Base-by-base conservation (phyloP, 352 stramenopile genomes). In the Globisporangium viniferum region DNA sequence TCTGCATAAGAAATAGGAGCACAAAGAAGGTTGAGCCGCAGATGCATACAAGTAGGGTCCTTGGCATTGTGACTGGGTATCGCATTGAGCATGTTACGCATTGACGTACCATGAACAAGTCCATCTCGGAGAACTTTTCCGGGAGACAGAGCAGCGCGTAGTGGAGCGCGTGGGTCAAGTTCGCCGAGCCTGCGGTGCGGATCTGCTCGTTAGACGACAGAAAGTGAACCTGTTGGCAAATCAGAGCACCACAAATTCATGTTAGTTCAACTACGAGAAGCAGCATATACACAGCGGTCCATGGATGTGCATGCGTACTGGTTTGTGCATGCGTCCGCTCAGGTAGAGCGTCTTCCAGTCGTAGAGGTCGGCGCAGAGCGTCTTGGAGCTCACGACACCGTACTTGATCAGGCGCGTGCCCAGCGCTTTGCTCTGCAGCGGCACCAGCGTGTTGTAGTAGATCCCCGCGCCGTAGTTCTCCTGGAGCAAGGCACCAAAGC, bases 361-460 rank as follows among this genome's bases (percentile, higher is more conserved):
- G 5, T 72, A 62, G 0, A 97, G 77, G 51, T 97, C 90, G 2
- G 90, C 67, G 36, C 83, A 91, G 59, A 97, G 72, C 56, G 86
- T 84, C 62, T 94, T 79, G 51, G 79, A 82, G 69, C 85, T 93
- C 63, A 97, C 88, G 61, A 97, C 81, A 12, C 90, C 90, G 71
- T 97, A 97, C 77, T 97, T 97, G 69, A 97, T 89, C 58, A 93
- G 70, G 44, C 89, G 85, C 6, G 70, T 85, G 29, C 84, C 81
- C 39, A 92, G 77, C 39, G 70, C 49, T n/a, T 84, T 76, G 59
- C 78, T 84, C 29, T 70, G 74, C 41, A 93, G 64, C 46, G 81
- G 81, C 63, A 92, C 82, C 79, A 94, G 74, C 8, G 88, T 94
- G 59, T 96, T 96, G 77, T 94, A 96, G 70, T 96, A 96, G 9